phyloP scores from a whole-genome alignment of 768 basidiomycete genomes.

The Amanita molliuscula region DNA sequence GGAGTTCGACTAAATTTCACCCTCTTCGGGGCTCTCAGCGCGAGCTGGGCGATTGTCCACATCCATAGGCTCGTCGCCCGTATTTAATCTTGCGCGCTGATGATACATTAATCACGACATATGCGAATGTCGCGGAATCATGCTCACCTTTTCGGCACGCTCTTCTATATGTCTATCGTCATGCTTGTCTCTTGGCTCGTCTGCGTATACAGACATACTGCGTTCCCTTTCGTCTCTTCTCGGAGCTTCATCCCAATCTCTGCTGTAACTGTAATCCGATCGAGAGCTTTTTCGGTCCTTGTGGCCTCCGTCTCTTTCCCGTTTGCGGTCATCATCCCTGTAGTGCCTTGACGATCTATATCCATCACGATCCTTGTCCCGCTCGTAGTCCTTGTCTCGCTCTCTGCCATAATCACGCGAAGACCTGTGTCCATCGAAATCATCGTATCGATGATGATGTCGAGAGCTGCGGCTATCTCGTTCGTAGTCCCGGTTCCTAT shows the following conservation, averaged over 20 bases:
- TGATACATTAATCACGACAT: conserved; percentile 4
- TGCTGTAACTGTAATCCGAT: conserved; percentile 24
- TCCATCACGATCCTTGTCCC: conserved; percentile 29
- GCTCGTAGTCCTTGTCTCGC: conserved; percentile 28
- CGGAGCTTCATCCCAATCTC: conserved; percentile 43
- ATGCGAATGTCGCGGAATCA: conserved; percentile 9
- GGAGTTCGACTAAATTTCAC: conserved; percentile 51
- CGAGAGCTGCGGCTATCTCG: conserved; percentile 30
- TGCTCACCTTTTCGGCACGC: conserved; percentile 54
- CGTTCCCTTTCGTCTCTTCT: conserved; percentile 23
- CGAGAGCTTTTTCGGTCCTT: conserved; percentile 22
- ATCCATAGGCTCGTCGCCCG: conserved; percentile 30
- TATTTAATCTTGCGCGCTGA: conserved; percentile 47
- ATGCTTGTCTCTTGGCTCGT: conserved; percentile 42
- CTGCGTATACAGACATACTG: conserved; percentile 23
- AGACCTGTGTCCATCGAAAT: conserved; percentile 30
- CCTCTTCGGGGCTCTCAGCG: conserved; percentile 80
- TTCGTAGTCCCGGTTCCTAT: conserved; percentile 23
- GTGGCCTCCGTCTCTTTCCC: conserved; percentile 38
- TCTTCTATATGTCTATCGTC: conserved; percentile 43
- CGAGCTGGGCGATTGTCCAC: conserved; percentile 34
- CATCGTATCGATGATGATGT: conserved; percentile 40
- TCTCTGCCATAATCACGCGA: conserved; percentile 31
- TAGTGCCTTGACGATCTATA: conserved; percentile 38
- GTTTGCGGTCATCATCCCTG: conserved; percentile 43